Evolutionary conservation across 257 asterid species (phyloP), one percentile per base, ranked within the genome.

Genomic region (Jaltomata sinuosa): DNA sequence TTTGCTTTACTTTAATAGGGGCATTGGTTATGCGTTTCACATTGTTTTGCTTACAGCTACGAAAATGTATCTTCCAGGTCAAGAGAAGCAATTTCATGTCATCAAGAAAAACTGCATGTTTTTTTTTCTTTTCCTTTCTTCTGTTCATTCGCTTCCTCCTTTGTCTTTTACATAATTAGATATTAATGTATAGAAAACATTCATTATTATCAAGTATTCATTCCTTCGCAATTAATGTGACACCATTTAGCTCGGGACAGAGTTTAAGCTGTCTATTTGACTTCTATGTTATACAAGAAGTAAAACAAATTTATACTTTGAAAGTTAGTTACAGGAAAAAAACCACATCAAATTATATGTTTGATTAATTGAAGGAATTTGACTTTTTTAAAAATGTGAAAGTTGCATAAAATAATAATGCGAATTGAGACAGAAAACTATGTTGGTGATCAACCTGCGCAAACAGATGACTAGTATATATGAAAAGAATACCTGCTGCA

Each of bases 401-500:
- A 4, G 45, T 29, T 49, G 29, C 29, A 45, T 49, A 29, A 77
- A 49, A 18, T 77, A 77, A 29, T 49, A 77, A 77, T 50, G 2
- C 15, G 15, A 49, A 29, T 25, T 50, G 45, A 2, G 62, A 74
- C 61, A 49, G 27, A 49, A 10, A 22, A 3, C 36, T 32, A 32
- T 32, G 36, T 32, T 32, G 36, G 36, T 32, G 36, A 3, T 32
- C 36, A 3, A 32, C 36, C 29, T 4, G 62, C 7, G 6, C 16
- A 77, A 45, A 77, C 64, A 18, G 45, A 27, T 77, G 29, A 29
- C 45, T 77, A 77, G 57, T 40, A 59, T 34, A 52, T 67, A 49
- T 74, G 6, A 65, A 82, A 57, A 81, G 18, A 93, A 87, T 90
- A 88, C 99, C 98, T 94, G 98, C 99, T 96, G 89, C 99, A 96